These are phyloP conservation scores for Rhododendron molle DNA, from an alignment of 148 eudicot species.

Conservation along the genomic window DNA sequence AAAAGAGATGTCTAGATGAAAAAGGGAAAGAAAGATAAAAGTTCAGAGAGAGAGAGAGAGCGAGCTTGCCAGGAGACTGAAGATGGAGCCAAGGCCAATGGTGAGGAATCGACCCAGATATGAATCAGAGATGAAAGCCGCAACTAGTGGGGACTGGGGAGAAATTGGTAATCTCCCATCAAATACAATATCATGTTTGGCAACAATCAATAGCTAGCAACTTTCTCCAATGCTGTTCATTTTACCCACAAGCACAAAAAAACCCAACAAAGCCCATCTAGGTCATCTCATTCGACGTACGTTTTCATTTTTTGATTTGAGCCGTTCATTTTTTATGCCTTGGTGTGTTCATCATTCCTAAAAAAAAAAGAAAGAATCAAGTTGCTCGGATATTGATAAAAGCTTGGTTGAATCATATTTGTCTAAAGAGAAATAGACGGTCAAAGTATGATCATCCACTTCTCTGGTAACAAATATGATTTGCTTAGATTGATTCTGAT, in stretches of 20 bases:
- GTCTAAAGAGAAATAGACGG: not conserved
- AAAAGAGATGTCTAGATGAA: no score
- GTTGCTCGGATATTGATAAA: not conserved
- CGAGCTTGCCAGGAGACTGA: constrained; percentile 50
- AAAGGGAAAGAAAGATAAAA: not conserved
- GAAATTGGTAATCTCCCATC: no score
- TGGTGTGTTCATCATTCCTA: not conserved
- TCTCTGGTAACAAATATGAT: not conserved
- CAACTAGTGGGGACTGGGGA: constrained; percentile 54
- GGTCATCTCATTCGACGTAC: not conserved
- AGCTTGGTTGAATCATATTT: not conserved
- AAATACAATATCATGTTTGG: constrained; percentile 82
- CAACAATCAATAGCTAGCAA: constrained; percentile 68
- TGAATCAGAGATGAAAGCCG: constrained; percentile 40
- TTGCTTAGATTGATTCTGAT: not conserved
- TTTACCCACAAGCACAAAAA: no score
- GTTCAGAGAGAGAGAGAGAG: not conserved
- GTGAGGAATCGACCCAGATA: constrained; percentile 71
- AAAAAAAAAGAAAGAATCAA: no score
- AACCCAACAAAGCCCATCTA: not conserved
- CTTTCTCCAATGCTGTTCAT: constrained; percentile 66
- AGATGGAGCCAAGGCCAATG: constrained; percentile 63
- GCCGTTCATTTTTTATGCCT: not conserved
- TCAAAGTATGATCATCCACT: not conserved
- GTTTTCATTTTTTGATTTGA: not conserved